Evolutionary conservation across 2,329 filamentous ascomycete species (phyloP).

Genomic region (Lasiodiplodia sp.): DNA sequence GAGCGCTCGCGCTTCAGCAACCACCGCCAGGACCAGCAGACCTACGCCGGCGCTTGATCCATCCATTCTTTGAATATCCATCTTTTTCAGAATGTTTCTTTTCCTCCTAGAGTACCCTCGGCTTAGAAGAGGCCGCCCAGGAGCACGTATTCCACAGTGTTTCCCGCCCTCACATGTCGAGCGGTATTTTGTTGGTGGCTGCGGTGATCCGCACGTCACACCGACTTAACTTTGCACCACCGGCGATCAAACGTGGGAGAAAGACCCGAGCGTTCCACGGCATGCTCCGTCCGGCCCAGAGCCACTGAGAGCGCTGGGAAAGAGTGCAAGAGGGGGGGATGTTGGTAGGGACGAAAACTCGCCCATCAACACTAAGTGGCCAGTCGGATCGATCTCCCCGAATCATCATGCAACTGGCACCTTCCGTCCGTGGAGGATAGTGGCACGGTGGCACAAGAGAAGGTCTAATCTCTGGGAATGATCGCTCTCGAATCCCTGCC

Average conservation of each 20-base stretch:
- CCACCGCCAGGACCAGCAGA: neutral
- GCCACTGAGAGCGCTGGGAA: neutral
- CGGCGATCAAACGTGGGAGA: neutral
- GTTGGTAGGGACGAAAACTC: neutral
- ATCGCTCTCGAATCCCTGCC: neutral
- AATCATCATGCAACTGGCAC: neutral
- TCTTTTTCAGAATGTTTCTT: neutral
- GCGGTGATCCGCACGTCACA: neutral
- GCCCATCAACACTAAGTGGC: neutral
- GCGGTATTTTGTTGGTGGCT: neutral
- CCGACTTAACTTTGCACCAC: neutral
- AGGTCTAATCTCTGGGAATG: neutral
- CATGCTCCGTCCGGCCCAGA: neutral
- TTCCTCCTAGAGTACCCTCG: neutral
- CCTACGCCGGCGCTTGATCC: conserved; percentile 3
- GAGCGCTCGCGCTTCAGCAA: conserved; percentile 20
- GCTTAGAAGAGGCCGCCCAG: neutral
- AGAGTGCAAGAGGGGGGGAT: neutral
- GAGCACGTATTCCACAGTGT: neutral
- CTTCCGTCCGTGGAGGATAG: neutral
- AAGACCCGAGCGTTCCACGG: neutral
- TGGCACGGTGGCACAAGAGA: conserved; percentile 1
- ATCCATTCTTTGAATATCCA: neutral
- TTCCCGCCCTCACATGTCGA: neutral
- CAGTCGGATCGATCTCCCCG: neutral